Conservation (phyloP, 1,284 basidiomycete genomes). For the Ganoderma lingzhi region DNA sequence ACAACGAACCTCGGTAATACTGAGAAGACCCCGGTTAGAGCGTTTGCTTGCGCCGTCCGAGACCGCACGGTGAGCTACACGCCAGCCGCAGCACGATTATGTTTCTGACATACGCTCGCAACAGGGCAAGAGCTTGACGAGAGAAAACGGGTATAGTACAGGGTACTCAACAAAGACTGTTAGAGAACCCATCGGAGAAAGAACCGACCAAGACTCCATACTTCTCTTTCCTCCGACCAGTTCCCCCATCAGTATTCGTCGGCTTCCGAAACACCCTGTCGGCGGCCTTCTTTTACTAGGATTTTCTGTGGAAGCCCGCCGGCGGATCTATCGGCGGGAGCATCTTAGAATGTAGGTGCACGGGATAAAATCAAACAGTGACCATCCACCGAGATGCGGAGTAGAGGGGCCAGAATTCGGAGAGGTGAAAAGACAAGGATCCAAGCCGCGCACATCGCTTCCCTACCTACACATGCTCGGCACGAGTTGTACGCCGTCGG, state of each 20-base stretch:
- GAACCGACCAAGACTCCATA: neutral
- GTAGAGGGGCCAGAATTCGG: neutral
- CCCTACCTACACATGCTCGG: neutral
- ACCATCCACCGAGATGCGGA: neutral
- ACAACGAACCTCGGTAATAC: neutral
- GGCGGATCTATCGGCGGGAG: neutral
- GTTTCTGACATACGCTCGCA: neutral
- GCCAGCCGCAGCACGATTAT: neutral
- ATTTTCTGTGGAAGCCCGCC: neutral
- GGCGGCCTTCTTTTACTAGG: neutral
- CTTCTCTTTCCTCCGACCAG: neutral
- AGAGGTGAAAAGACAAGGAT: neutral
- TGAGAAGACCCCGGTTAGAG: neutral
- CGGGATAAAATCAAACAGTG: neutral
- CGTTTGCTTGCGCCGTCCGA: neutral
- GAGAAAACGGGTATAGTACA: neutral
- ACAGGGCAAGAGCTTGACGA: neutral
- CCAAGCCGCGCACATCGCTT: neutral
- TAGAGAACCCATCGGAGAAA: neutral
- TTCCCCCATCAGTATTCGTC: neutral
- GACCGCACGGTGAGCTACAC: neutral
- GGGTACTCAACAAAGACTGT: neutral
- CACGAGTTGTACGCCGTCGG: neutral
- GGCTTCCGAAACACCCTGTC: neutral
- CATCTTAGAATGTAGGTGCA: neutral